Base-by-base conservation (phyloP, 257 asterid genomes). In the Ilex asprella region DNA sequence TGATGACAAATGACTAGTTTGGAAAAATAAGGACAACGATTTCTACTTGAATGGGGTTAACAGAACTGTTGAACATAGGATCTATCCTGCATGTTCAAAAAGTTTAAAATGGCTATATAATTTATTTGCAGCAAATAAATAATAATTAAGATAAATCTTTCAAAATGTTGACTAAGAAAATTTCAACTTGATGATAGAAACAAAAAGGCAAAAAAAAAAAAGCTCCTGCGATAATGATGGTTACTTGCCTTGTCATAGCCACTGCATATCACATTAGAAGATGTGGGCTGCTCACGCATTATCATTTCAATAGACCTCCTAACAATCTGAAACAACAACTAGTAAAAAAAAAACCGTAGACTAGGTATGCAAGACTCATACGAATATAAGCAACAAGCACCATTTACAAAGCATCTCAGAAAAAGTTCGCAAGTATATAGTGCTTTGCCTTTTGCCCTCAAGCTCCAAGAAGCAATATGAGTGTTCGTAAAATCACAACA, bases 261-360 rank as follows among this genome's bases (percentile, higher is more conserved):
- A 72, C 63, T 51, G 79, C 86, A 86, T 65, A 91, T 67, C 60
- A 88, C 67, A 70, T 91, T 88, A 30, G 75, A 39, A 39, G 95
- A 21, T 21, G 27, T 21, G 27, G 27, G 27, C 27, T 21, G 27
- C 27, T 21, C 27, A 21, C 27, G 27, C 71, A 75, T 61, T 11
- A 75, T 75, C 72, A 66, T 67, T 78, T 91, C 95, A 64, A 91
- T 88, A 32, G 81, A 68, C 71, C 86, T 82, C 64, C 80, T 78
- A 8, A 88, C 89, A 58, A 85, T 70, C 98, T 91, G 84, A 75
- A 75, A 59, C 52, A 58, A 62, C 16, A 21, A 21, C 27, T 21
- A 21, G 27, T 21, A 21, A 66, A 16, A 60, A 63, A 44, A 51
- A 41, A 6, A 31, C 63, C 52, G 27, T 32, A 21, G 27, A 21